Evolutionary conservation across 257 asterid genomes (phyloP).

Genomic region (Mitragyna speciosa): DNA sequence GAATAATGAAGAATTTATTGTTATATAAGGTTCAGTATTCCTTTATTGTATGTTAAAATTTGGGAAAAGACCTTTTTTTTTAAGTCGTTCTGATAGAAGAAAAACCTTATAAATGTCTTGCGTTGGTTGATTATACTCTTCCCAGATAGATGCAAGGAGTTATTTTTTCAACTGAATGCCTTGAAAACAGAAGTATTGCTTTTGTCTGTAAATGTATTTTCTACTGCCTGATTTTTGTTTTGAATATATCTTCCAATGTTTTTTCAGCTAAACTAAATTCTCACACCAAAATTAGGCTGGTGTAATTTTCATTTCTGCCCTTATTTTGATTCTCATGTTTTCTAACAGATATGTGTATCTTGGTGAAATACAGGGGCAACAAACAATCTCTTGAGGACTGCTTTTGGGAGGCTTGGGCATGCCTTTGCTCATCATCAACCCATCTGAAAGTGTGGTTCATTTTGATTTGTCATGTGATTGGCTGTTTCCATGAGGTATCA

Average conservation of each 20-base stretch:
- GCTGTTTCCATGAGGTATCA: conserved; percentile 28
- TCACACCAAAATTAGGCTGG: background rate
- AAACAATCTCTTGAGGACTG: conserved; percentile 88
- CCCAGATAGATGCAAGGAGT: background rate
- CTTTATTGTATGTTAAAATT: background rate
- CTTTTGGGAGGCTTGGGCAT: conserved; percentile 99
- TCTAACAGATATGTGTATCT: conserved; percentile 7
- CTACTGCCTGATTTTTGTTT: background rate
- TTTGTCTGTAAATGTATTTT: background rate
- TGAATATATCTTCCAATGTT: background rate
- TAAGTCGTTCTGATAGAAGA: no score
- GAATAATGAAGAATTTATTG: background rate
- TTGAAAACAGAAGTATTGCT: background rate
- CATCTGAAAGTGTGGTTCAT: conserved; percentile 79
- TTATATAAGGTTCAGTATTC: background rate
- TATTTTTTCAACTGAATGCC: background rate
- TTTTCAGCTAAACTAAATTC: background rate
- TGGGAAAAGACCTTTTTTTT: no score
- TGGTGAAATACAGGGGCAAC: conserved; percentile 61
- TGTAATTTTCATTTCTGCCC: background rate
- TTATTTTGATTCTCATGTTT: conserved; percentile 12
- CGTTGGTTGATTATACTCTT: background rate
- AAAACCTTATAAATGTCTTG: background rate
- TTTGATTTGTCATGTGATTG: conserved; percentile 35
- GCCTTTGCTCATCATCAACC: conserved; percentile 93